Percentiles rank a stretch among this genome's conserved stretches.
phyloP scores from a whole-genome alignment of 805 yeast genomes.

The Hagleromyces aurorensis region DNA sequence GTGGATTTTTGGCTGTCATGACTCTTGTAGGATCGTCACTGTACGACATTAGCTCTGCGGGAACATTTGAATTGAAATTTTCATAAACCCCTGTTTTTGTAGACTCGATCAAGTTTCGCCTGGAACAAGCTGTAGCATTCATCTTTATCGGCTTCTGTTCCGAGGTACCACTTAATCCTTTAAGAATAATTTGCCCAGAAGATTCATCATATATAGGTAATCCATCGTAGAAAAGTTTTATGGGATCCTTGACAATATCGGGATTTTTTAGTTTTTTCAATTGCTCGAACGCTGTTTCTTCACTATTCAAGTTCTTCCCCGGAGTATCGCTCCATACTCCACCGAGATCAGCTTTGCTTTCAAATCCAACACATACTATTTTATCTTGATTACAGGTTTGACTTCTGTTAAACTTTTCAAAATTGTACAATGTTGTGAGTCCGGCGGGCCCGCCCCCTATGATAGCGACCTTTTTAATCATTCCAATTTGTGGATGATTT shows the following conservation, averaged over 20 bases:
- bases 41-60: slow-evolving; percentile 13
- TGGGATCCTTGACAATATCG: slow-evolving; percentile 5
- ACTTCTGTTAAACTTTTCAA: no score
- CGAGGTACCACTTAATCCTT: slow-evolving; percentile 11
- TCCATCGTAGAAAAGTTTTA: slow-evolving; percentile 10
- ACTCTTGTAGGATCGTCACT: slow-evolving; percentile 4
- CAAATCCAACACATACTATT: slow-evolving; percentile 40
- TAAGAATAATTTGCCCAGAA: slow-evolving; percentile 6
- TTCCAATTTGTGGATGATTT: no score
- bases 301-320: slow-evolving; percentile 7
- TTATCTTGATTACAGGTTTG: no score
- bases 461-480: slow-evolving; percentile 17
- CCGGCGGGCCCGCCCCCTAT: slow-evolving; percentile 22
- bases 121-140: no score
- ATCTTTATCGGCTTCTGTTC: slow-evolving; percentile 9
- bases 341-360: slow-evolving; percentile 37
- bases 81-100: slow-evolving; percentile 15
- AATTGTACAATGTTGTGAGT: slow-evolving; percentile 9
- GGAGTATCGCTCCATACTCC: slow-evolving; percentile 36
- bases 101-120: slow-evolving; percentile 3
- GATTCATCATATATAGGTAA: slow-evolving; percentile 11
- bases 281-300: slow-evolving; percentile 9
- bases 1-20: slow-evolving; percentile 2
- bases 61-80: slow-evolving; percentile 12
- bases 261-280: slow-evolving; percentile 5